Conservation (phyloP, 805 yeast genomes). For the Wickerhamiella alocasiicola region DNA sequence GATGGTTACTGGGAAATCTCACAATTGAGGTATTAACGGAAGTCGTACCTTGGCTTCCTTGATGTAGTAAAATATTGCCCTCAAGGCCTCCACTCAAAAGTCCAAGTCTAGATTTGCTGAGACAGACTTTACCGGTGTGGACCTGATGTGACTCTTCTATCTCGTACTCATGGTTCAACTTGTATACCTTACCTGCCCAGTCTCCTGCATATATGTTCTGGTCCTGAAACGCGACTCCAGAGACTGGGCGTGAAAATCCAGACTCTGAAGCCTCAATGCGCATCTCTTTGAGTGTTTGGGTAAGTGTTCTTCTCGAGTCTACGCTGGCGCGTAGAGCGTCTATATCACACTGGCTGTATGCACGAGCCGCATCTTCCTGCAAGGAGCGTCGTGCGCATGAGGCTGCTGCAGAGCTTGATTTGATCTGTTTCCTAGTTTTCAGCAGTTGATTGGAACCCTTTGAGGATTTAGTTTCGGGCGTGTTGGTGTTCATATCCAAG, state of each 20-base stretch:
- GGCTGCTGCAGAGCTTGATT: background rate
- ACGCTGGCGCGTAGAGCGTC: background rate
- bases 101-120: conserved; percentile 48
- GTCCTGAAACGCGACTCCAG: conserved; percentile 37
- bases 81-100: conserved; percentile 37
- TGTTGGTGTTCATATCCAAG: too few species aligned
- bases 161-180: conserved; percentile 23
- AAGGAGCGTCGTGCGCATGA: background rate
- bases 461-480: too few species aligned
- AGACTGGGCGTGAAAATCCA: conserved; percentile 56
- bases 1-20: conserved; percentile 33
- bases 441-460: background rate
- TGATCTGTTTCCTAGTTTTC: background rate
- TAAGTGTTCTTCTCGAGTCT: background rate
- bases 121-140: conserved; percentile 59
- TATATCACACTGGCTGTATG: background rate
- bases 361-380: background rate
- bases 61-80: conserved; percentile 45
- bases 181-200: conserved; percentile 65
- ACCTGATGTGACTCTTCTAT: conserved; percentile 30
- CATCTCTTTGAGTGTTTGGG: conserved; percentile 22
- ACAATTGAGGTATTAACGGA: conserved; percentile 46
- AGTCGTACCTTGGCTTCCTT: conserved; percentile 73
- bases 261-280: conserved; percentile 57
- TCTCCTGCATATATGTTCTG: conserved; percentile 50